Base-by-base conservation (phyloP, 345 rosid genomes). In the Lepidium africanum region DNA sequence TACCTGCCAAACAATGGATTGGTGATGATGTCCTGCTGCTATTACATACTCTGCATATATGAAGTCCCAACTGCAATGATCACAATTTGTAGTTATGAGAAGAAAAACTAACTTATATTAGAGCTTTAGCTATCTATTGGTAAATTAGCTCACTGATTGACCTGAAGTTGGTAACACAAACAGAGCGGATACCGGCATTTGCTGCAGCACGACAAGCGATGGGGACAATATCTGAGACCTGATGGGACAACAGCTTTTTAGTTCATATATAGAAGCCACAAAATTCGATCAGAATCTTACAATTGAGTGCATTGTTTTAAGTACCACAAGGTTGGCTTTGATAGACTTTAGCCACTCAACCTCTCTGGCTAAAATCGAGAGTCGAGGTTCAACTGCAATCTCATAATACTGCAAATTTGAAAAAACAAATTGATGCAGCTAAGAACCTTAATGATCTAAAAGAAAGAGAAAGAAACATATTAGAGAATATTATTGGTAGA, bases 191-290 rank as follows among this genome's bases (percentile, higher is more conserved):
- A 56, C 98, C 95, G 47, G 98, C 96, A 77, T 89, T 82, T 63
- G 93, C 96, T 36, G 96, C 98, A 6, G 98, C 95, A 39, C 89
- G 84, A 46, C 98, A 92, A 38, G 95, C 96, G 63, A 92, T 87
- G 7, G 98, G 92, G 63, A 92, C 98, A 55, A 86, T 96, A 85
- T 92, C 98, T 19, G 98, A 89, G 66, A 92, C 89, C 96, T 92
- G 66, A 58, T 58, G 17, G 9, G 14, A 56, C 5, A 58, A 65
- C 23, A 67, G 6, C 3, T 53, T 42, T 5, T 25, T 10, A 5
- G 3, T 13, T n/a, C 10, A 10, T n/a, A 1, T n/a, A 1, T n/a
- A 19, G 16, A 43, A 55, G 6, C 45, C 16, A 43, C 33, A 0
- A 67, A 3, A 43, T 37, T 15, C 40, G 4, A 39, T 2, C 23